Conservation (phyloP, 805 yeast species). For the Zygosaccharomyces pseudorouxii region DNA sequence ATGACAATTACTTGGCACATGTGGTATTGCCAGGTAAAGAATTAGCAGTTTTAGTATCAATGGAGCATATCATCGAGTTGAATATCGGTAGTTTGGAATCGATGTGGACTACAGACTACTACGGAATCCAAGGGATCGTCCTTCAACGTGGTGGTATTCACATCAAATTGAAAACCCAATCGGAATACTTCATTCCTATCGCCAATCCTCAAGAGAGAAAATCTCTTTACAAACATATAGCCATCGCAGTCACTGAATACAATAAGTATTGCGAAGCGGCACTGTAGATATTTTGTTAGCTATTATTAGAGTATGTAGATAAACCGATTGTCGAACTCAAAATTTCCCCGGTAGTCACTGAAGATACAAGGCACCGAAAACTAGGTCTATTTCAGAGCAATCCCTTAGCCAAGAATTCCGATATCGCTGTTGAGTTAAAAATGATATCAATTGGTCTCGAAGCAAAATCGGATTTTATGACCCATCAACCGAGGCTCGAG, state of each 20-base stretch:
- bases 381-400: not conserved
- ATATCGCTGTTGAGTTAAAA: not conserved
- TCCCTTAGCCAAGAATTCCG: not conserved
- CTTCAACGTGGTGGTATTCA: constrained; percentile 77
- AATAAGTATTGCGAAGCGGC: constrained; percentile 63
- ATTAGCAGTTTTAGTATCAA: constrained; percentile 69
- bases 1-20: constrained; percentile 81
- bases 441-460: not conserved
- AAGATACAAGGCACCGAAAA: too few relatives aligned
- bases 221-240: constrained; percentile 66
- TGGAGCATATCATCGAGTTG: constrained; percentile 62
- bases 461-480: not conserved
- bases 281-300: constrained; percentile 18
- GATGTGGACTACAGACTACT: constrained; percentile 69
- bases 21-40: constrained; percentile 78
- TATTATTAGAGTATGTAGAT: not conserved
- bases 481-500: not conserved
- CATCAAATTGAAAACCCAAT: constrained; percentile 52
- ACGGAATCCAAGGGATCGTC: constrained; percentile 62
- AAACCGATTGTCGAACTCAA: not conserved
- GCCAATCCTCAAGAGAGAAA: constrained; percentile 59
- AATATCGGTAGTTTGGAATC: constrained; percentile 54
- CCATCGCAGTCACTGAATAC: constrained; percentile 74
- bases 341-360: not conserved
- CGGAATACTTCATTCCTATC: constrained; percentile 77